Percentiles rank a stretch among this genome's conserved stretches.
Evolutionary conservation across 176 grass and related monocot genomes (phyloP).

Genomic region (Pontederia paniculata): DNA sequence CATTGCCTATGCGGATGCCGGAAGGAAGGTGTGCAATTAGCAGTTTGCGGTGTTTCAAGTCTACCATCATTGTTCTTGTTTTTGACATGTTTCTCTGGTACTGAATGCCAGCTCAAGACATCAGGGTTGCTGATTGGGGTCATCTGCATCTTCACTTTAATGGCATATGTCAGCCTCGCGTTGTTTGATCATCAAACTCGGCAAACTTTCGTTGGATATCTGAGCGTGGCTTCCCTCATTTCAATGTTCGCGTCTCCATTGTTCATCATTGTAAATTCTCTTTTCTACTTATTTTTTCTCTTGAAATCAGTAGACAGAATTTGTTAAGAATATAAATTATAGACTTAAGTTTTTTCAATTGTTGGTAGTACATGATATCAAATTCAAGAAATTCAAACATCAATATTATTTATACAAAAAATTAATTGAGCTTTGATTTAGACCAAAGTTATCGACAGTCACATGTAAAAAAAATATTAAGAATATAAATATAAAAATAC

Average conservation of each 20-base stretch:
- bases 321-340: too few relatives aligned
- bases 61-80: background rate
- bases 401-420: too few relatives aligned
- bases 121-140: slow-evolving; percentile 28
- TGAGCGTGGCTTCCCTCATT: slow-evolving; percentile 43
- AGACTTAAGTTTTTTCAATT: too few relatives aligned
- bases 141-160: slow-evolving; percentile 22
- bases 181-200: slow-evolving; percentile 40
- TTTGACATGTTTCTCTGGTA: too few relatives aligned
- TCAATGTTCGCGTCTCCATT: slow-evolving; percentile 80
- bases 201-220: slow-evolving; percentile 40
- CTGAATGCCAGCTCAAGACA: slow-evolving; percentile 38
- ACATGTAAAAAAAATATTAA: too few relatives aligned
- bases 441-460: too few relatives aligned
- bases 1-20: slow-evolving; percentile 34
- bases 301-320: too few relatives aligned
- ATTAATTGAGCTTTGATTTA: too few relatives aligned
- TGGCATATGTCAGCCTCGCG: slow-evolving; percentile 24
- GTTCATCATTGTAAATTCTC: slow-evolving; percentile 45
- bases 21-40: background rate
- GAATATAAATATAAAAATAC: too few relatives aligned
- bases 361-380: too few relatives aligned
- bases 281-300: background rate
- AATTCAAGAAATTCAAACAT: too few relatives aligned
- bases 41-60: background rate